Conservation (phyloP, 2,329 filamentous ascomycete genomes). For the Aspergillus pseudonomiae region DNA sequence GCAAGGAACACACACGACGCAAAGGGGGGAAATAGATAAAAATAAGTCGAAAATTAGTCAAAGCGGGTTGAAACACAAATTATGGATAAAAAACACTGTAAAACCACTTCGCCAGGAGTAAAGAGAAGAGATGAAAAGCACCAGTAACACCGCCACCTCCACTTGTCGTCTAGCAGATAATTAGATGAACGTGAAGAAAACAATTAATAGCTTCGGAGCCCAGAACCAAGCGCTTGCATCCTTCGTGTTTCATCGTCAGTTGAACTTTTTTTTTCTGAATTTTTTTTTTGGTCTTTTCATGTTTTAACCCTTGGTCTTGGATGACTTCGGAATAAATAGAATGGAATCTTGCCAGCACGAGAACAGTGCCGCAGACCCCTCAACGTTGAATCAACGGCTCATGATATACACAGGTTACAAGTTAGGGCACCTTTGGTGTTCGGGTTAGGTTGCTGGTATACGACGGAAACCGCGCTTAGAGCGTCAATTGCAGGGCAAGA, state of each 20-base stretch:
- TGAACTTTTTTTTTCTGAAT: constrained; percentile 21
- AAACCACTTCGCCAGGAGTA: constrained; percentile 38
- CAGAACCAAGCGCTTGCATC: constrained; percentile 33
- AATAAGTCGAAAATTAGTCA: constrained; percentile 17
- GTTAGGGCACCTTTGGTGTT: constrained; percentile 13
- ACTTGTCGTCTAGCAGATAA: constrained; percentile 37
- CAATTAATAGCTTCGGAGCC: constrained; percentile 32
- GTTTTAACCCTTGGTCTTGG: constrained; percentile 13
- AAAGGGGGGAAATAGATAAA: constrained; percentile 26
- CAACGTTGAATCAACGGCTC: constrained; percentile 16
- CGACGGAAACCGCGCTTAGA: constrained; percentile 20
- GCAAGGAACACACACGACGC: constrained; percentile 17
- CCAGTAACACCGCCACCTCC: constrained; percentile 43
- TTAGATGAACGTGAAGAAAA: constrained; percentile 34
- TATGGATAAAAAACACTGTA: constrained; percentile 26
- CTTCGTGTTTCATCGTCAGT: constrained; percentile 27
- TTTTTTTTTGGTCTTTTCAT: constrained; percentile 19
- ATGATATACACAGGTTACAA: constrained; percentile 27
- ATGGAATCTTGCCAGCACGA: constrained; percentile 19
- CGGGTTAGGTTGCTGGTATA: constrained; percentile 18
- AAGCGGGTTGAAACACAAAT: constrained; percentile 29
- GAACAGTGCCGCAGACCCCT: constrained; percentile 16
- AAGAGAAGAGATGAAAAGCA: constrained; percentile 29
- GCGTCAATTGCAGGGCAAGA: constrained; percentile 29
- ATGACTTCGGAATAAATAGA: constrained; percentile 16